These are phyloP conservation scores for Eutypella sp. DNA, from an alignment of 2,329 filamentous ascomycete genomes.

Conservation along the genomic window DNA sequence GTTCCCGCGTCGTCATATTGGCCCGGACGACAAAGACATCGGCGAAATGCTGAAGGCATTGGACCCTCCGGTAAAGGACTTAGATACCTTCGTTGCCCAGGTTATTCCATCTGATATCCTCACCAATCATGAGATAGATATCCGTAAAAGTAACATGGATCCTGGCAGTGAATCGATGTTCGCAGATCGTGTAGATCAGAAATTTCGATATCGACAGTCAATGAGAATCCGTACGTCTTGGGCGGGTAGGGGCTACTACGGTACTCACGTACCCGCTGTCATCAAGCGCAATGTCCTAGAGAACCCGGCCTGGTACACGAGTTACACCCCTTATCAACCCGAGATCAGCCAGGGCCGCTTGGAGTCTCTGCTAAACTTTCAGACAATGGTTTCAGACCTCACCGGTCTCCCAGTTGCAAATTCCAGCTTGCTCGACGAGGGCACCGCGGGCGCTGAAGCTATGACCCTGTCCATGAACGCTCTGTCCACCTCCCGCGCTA, in stretches of 20 bases:
- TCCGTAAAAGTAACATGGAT: conserved; percentile 39
- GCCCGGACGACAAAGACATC: conserved; percentile 65
- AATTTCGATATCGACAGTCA: too few species aligned
- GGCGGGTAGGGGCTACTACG: conserved; percentile 83
- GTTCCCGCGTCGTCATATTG: conserved; percentile 82
- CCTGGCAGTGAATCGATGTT: conserved; percentile 51
- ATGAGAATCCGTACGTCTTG: too few species aligned
- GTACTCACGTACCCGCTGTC: conserved; percentile 78
- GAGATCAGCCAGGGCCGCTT: conserved; percentile 94
- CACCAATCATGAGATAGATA: conserved; percentile 59
- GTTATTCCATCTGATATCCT: conserved; percentile 79
- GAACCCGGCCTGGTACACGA: conserved; percentile 95
- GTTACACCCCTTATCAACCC: conserved; percentile 94
- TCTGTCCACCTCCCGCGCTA: conserved; percentile 65
- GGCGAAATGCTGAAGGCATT: conserved; percentile 76
- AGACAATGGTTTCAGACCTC: conserved; percentile 85
- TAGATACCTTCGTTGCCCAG: conserved; percentile 81
- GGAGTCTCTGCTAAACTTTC: conserved; percentile 91
- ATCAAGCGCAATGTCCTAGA: conserved; percentile 92
- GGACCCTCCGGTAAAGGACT: conserved; percentile 63
- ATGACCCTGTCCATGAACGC: conserved; percentile 88
- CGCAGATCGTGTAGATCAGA: too few species aligned
- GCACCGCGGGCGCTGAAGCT: conserved; percentile 87
- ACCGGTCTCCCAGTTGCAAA: conserved; percentile 86
- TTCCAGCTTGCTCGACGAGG: conserved; percentile 85